These are phyloP conservation scores for Sugiyamaella marilandica DNA, from an alignment of 805 yeast species.

Conservation along the genomic window DNA sequence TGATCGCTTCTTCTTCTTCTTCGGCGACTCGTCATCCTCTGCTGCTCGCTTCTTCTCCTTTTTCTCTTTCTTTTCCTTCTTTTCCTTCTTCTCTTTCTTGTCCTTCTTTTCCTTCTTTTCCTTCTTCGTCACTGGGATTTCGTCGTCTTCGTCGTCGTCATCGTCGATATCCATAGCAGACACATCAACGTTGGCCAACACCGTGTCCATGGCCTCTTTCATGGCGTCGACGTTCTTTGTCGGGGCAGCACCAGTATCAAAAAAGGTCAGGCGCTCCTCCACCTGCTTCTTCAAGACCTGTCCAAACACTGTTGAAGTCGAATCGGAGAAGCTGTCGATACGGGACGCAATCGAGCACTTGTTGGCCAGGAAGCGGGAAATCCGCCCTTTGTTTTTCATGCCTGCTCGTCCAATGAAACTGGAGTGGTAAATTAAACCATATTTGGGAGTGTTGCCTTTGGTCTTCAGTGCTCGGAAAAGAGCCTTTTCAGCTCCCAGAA, in stretches of 20 bases:
- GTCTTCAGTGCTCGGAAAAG: constrained; percentile 93
- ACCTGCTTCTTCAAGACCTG: constrained; percentile 90
- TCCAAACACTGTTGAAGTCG: constrained; percentile 88
- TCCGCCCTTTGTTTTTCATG: constrained; percentile 97
- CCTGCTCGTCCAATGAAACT: constrained; percentile 91
- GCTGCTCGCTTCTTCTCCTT: constrained; percentile 41
- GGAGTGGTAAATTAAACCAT: constrained; percentile 92
- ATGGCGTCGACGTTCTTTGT: constrained; percentile 95
- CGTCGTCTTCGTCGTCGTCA: constrained; percentile 32
- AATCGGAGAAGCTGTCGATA: constrained; percentile 95
- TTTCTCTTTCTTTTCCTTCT: constrained; percentile 52
- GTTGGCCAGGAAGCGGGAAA: constrained; percentile 96
- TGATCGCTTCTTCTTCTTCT: constrained; percentile 22
- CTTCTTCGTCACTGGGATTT: constrained; percentile 42
- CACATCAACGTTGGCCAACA: constrained; percentile 36
- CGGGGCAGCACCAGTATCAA: constrained; percentile 94
- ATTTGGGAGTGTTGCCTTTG: constrained; percentile 94
- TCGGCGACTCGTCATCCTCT: constrained; percentile 16
- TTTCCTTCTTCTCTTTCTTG: constrained; percentile 45
- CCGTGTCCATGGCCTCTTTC: constrained; percentile 77
- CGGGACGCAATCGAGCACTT: constrained; percentile 98
- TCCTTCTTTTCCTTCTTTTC: constrained; percentile 47
- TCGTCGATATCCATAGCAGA: constrained; percentile 44
- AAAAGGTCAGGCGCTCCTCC: constrained; percentile 93
- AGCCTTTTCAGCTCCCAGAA: constrained; percentile 96